A percentile compares a stretch with the other conserved stretches of the same genome.
phyloP scores from a whole-genome alignment of 2,329 filamentous ascomycete species.

The Hymenoscyphus scutula region DNA sequence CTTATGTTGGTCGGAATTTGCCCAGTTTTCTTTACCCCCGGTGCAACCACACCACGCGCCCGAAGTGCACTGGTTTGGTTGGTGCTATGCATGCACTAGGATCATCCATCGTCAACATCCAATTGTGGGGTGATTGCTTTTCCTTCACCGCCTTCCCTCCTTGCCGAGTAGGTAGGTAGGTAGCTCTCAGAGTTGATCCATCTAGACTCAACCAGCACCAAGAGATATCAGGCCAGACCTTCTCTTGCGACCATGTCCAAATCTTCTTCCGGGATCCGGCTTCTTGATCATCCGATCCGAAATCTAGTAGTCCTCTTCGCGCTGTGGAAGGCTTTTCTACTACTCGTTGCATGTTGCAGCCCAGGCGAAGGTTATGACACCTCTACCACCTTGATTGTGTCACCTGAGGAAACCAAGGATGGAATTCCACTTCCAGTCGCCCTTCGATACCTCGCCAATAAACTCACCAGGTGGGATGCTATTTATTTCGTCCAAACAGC shows the following conservation, averaged over 20 bases:
- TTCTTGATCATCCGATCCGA: conserved; percentile 25
- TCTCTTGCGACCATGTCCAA: conserved; percentile 16
- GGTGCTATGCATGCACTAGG: not conserved
- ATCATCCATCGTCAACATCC: not conserved
- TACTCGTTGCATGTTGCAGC: conserved; percentile 59
- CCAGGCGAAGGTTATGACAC: conserved; percentile 70
- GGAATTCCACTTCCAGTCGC: conserved; percentile 20
- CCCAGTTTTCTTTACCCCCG: too few species aligned
- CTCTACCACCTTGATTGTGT: conserved; percentile 58
- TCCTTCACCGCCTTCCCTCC: not conserved
- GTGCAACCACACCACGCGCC: too few species aligned
- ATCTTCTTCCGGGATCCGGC: conserved; percentile 12
- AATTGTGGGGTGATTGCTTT: not conserved
- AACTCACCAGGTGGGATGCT: conserved; percentile 76
- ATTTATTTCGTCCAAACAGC: conserved; percentile 70
- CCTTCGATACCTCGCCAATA: conserved; percentile 33
- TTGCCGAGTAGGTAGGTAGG: not conserved
- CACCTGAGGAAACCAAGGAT: conserved; percentile 22
- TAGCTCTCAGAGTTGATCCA: not conserved
- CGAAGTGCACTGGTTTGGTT: too few species aligned
- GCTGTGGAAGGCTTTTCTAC: conserved; percentile 65
- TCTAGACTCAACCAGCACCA: not conserved
- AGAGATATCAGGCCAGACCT: too few species aligned
- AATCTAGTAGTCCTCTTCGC: conserved; percentile 45
- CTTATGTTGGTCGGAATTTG: too few species aligned